Evolutionary conservation across 306 rosid species (phyloP).

Genomic region (Crataegus laevigata): DNA sequence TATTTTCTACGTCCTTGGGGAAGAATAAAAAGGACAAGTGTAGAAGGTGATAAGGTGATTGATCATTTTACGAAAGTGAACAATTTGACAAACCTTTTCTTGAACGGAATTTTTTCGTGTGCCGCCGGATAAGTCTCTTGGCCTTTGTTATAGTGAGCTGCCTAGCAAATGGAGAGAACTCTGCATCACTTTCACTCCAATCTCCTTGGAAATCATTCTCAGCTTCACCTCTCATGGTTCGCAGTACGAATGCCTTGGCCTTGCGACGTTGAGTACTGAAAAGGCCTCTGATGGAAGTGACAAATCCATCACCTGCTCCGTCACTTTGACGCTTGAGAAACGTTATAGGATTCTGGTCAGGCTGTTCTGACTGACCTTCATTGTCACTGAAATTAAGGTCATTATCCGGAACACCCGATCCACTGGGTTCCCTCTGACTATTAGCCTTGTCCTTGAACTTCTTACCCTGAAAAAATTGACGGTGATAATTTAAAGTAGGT

Average conservation of each 20-base stretch:
- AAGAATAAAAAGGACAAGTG: neutral
- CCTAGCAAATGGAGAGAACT: constrained; percentile 83
- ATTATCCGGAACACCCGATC: constrained; percentile 61
- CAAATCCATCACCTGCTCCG: constrained; percentile 99
- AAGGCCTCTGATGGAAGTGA: constrained; percentile 85
- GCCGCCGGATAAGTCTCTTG: constrained; percentile 83
- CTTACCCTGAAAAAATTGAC: constrained; percentile 56
- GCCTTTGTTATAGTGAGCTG: constrained; percentile 92
- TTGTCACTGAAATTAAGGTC: constrained; percentile 85
- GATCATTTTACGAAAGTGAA: neutral
- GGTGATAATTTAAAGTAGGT: neutral
- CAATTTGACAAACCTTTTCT: constrained; percentile 57
- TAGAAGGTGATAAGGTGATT: neutral
- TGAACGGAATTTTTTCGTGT: constrained; percentile 84
- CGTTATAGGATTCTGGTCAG: constrained; percentile 65
- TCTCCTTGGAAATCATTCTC: constrained; percentile 89
- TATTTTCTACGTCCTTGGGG: neutral
- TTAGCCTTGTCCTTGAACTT: constrained; percentile 86
- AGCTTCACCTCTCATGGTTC: constrained; percentile 95
- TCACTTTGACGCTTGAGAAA: constrained; percentile 86
- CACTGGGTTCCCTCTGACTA: constrained; percentile 51
- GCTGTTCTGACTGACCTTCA: constrained; percentile 65
- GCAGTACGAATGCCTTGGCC: constrained; percentile 87
- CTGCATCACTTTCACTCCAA: constrained; percentile 91
- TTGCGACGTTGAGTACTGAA: constrained; percentile 87